phyloP scores from a whole-genome alignment of 2,329 filamentous ascomycete genomes.

The Byssochlamys sp. region DNA sequence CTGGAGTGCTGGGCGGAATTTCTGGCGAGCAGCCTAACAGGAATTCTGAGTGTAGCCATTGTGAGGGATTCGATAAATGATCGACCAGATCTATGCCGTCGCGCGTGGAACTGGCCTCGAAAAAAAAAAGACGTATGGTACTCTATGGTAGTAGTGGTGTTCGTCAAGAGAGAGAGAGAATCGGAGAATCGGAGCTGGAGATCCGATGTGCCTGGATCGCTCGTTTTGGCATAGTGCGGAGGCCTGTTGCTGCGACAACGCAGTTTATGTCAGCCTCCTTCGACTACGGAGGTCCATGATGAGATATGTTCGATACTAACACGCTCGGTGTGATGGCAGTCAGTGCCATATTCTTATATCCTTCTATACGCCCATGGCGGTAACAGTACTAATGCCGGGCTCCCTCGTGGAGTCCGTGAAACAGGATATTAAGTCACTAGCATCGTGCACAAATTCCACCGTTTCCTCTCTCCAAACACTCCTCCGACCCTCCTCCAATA shows the following conservation, averaged over 20 bases:
- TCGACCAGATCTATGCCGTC: neutral
- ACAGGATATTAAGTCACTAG: conserved; percentile 43
- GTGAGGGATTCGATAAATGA: neutral
- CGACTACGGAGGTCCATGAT: neutral
- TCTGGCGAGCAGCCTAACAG: conserved; percentile 1
- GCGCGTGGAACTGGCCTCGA: conserved; percentile 2
- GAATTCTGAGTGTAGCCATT: conserved; percentile 6
- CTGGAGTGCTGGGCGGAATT: conserved; percentile 1
- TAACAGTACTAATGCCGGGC: conserved; percentile 22
- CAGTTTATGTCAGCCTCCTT: neutral
- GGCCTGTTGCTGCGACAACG: conserved; percentile 7
- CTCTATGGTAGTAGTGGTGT: neutral
- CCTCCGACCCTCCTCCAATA: conserved; percentile 20
- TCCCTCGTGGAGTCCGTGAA: conserved; percentile 40
- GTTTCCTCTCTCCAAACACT: conserved; percentile 31
- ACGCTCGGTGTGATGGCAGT: conserved; percentile 2
- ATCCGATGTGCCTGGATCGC: neutral
- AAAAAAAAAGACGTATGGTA: conserved; percentile 7
- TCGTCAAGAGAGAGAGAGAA: neutral
- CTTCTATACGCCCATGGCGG: conserved; percentile 17
- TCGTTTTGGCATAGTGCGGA: conserved; percentile 10
- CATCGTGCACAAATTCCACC: conserved; percentile 43
- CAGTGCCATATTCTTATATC: neutral
- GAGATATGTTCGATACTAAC: neutral
- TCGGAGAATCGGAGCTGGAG: neutral